Conservation (phyloP, 176 grass and related monocot genomes). For the Zizania latifolia region DNA sequence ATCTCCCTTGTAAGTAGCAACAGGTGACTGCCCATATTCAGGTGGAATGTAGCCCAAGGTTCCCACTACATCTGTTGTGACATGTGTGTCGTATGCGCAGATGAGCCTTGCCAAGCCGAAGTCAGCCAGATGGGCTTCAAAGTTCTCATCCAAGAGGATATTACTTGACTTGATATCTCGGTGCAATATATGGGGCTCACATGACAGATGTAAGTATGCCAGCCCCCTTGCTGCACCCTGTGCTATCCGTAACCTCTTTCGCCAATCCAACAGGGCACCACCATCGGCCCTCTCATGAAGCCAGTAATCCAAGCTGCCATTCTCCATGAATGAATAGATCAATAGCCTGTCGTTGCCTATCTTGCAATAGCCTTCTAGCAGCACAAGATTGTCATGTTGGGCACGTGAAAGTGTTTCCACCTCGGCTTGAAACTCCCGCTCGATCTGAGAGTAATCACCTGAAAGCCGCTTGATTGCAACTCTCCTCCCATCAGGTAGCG, state of each 20-base stretch:
- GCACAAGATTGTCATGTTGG: conserved; percentile 78
- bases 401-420: conserved; percentile 84
- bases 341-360: conserved; percentile 68
- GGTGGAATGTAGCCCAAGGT: conserved; percentile 89
- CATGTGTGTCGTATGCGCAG: conserved; percentile 72
- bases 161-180: conserved; percentile 97
- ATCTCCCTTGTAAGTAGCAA: conserved; percentile 86
- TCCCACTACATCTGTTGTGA: conserved; percentile 83
- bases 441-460: conserved; percentile 83
- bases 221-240: conserved; percentile 74
- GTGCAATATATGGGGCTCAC: conserved; percentile 89
- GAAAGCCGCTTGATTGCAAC: conserved; percentile 91
- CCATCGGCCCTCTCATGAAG: conserved; percentile 79
- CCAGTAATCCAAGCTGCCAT: conserved; percentile 96
- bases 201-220: conserved; percentile 78
- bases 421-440: conserved; percentile 91
- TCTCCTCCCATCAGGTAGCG: conserved; percentile 55
- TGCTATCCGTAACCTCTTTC: conserved; percentile 62
- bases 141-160: conserved; percentile 81
- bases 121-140: conserved; percentile 80
- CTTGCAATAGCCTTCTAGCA: conserved; percentile 87
- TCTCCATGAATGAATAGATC: conserved; percentile 98
- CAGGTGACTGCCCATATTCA: conserved; percentile 69
- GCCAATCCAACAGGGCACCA: conserved; percentile 62
- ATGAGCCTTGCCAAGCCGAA: conserved; percentile 86